A percentile compares a stretch with the other conserved stretches of the same genome.
These are phyloP conservation scores for Scleromitrula shiraiana DNA, from an alignment of 2,329 filamentous ascomycete species.

Conservation along the genomic window DNA sequence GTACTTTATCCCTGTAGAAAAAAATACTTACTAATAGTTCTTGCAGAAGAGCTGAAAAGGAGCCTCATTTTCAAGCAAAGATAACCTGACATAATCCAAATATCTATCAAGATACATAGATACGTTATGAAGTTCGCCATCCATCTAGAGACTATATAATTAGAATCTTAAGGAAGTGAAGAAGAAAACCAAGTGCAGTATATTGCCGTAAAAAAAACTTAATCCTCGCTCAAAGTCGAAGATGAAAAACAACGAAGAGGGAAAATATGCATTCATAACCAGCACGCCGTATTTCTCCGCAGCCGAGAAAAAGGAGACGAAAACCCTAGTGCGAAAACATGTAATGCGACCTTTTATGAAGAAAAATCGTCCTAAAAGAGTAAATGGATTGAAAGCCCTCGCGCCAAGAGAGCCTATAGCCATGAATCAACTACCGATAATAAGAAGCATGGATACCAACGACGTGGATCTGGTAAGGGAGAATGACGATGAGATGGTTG, in stretches of 20 bases:
- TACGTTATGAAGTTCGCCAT: too few species aligned
- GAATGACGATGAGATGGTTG: not conserved
- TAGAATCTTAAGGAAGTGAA: not conserved
- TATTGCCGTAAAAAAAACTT: not conserved
- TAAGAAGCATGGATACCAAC: not conserved
- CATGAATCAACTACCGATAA: not conserved
- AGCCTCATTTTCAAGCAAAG: not conserved
- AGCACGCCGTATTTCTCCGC: not conserved
- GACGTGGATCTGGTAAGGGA: not conserved
- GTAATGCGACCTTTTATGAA: constrained; percentile 6
- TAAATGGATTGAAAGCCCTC: not conserved
- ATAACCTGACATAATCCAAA: not conserved
- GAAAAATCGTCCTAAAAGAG: not conserved
- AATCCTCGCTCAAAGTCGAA: not conserved
- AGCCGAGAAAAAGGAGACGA: not conserved
- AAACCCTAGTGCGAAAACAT: constrained; percentile 2
- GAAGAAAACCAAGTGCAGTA: not conserved
- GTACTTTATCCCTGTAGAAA: not conserved
- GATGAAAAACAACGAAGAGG: not conserved
- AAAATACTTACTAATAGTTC: too few species aligned
- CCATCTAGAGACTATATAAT: not conserved
- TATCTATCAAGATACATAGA: not conserved
- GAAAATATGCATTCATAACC: constrained; percentile 2
- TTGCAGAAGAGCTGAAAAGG: not conserved
- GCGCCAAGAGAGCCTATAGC: not conserved